A percentile compares a stretch with the other conserved stretches of the same genome.
Conservation (phyloP, 257 asterid species). For the Verbena officinalis region DNA sequence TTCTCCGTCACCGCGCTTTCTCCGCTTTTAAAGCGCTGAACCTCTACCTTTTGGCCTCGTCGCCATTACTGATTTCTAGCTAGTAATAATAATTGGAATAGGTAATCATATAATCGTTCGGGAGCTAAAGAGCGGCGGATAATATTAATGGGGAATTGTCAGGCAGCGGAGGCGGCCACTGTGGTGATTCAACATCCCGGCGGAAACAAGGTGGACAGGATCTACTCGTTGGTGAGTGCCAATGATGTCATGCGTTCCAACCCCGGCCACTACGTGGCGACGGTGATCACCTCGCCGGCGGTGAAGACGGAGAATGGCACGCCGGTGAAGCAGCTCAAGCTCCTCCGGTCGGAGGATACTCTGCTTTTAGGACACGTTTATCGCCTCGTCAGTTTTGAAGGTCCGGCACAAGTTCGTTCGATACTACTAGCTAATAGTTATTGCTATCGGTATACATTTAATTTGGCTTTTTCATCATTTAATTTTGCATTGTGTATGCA, state of each 20-base stretch:
- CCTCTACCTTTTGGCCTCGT: background rate
- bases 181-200: conserved; percentile 75
- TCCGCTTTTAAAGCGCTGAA: conserved; percentile 20
- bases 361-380: conserved; percentile 76
- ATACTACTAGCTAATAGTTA: background rate
- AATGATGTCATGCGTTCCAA: conserved; percentile 70
- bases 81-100: too few species aligned
- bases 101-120: too few species aligned
- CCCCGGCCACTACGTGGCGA: conserved; percentile 89
- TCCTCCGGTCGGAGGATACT: conserved; percentile 79
- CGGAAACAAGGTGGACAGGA: conserved; percentile 61
- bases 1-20: conserved; percentile 20
- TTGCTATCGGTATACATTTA: background rate
- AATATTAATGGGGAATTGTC: conserved; percentile 95
- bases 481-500: conserved; percentile 1
- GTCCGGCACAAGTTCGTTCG: conserved; percentile 33
- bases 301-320: conserved; percentile 44
- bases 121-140: background rate
- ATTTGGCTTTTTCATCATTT: background rate
- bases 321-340: conserved; percentile 71
- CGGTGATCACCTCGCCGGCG: conserved; percentile 44
- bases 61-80: background rate
- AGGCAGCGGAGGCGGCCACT: conserved; percentile 89
- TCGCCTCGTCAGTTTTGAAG: conserved; percentile 82
- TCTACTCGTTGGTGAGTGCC: conserved; percentile 74